Base-by-base conservation (phyloP, 192 early-diverging fungal genomes). In the Paraglomus occultum region DNA sequence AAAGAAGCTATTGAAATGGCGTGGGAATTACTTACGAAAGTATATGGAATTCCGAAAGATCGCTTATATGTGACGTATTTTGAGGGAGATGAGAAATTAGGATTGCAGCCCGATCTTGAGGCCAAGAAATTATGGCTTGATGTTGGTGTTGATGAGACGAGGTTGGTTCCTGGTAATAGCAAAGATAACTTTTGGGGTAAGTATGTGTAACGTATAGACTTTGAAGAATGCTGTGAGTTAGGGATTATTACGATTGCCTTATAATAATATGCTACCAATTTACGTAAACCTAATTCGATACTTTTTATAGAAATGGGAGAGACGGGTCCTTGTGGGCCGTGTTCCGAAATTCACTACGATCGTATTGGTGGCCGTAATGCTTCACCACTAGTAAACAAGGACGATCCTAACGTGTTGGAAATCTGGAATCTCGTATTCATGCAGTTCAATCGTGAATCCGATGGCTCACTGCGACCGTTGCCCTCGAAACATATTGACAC, bases 351-450 rank as follows among this genome's bases (percentile, higher is more conserved):
- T 74, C 96, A 99, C 77, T 99, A 88, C 72, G 96, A 99, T 82
- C 90, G 95, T 47, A 99, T 95, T 75, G 96, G 96, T 48, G 89
- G 89, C 22, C 94, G 96, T 64, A 85, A 97, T 76, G 95, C 92
- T 17, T 73, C 91, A 15, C 76, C 86, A 60, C 82, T 97, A 50
- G 96, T 99, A 60, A 99, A 99, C 79, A 77, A 90, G 87, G 96
- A 99, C 77, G 95, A 99, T 82, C 96, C 96, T 44, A 90, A 95
- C 71, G 94, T 99, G 11, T 80, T 99, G 46, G 96, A 99, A 82
- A 95, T 99, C 77, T 99, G 96, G 96, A 99, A 99, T 80, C 77
- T 99, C 15, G 97, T 99, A 71, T 99, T 99, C 65, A 99, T 99
- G 86, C 90, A 97, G 78, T 99, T 92, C 86, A 97, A 99, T 86